These are phyloP conservation scores for Astraeus odoratus DNA, from an alignment of 768 basidiomycete species.

Conservation along the genomic window DNA sequence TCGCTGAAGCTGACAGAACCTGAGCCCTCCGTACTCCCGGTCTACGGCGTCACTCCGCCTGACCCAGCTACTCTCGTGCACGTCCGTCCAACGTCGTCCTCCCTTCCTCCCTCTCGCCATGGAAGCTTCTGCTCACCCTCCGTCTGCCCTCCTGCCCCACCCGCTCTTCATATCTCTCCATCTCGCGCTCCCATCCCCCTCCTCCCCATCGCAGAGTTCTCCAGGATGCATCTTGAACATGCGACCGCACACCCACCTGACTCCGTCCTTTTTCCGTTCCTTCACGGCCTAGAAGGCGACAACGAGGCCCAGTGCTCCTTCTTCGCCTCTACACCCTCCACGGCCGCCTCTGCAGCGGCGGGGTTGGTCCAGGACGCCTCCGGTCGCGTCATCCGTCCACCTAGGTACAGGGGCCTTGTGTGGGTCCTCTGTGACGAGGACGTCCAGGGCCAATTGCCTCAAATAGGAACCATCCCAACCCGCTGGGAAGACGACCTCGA, in stretches of 20 bases:
- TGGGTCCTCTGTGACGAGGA: constrained; percentile 81
- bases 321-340: constrained; percentile 43
- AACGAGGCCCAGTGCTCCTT: constrained; percentile 77
- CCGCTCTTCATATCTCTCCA: constrained; percentile 13
- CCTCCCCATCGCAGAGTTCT: constrained; percentile 42
- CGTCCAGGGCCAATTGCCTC: constrained; percentile 21
- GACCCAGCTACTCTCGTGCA: background rate
- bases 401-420: constrained; percentile 64
- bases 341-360: constrained; percentile 10
- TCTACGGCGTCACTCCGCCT: constrained; percentile 4
- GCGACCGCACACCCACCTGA: constrained; percentile 71
- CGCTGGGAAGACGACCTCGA: constrained; percentile 24
- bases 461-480: background rate
- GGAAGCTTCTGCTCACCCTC: constrained; percentile 16
- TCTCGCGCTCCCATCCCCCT: constrained; percentile 35
- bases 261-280: constrained; percentile 78
- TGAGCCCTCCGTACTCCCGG: background rate
- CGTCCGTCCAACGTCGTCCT: constrained; percentile 5
- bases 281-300: constrained; percentile 80
- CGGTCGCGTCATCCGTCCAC: constrained; percentile 27
- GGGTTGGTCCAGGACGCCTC: constrained; percentile 19
- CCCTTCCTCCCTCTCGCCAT: background rate
- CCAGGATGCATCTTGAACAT: constrained; percentile 55
- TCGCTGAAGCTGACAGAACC: background rate
- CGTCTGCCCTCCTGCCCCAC: constrained; percentile 19